These are phyloP conservation scores for Zasmidium citrigriseum DNA, from an alignment of 2,329 filamentous ascomycete species.

Conservation along the genomic window DNA sequence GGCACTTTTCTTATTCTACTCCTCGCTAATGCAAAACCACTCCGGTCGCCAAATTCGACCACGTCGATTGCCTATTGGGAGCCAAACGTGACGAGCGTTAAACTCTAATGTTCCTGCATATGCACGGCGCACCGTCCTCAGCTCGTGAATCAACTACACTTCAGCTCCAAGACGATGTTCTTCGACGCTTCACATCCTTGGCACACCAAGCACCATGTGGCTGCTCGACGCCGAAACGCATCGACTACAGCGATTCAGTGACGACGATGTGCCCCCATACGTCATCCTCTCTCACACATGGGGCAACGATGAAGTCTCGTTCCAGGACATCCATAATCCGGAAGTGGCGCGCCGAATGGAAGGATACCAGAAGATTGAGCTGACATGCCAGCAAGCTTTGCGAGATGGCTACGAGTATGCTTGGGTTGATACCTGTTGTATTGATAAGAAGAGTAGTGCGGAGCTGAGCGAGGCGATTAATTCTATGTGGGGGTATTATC, in stretches of 20 bases:
- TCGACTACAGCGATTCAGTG: conserved; percentile 6
- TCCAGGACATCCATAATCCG: conserved; percentile 2
- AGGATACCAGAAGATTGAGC: conserved; percentile 11
- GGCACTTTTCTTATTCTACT: too few species aligned
- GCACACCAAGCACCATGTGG: too few species aligned
- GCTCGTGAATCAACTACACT: too few species aligned
- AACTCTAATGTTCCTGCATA: too few species aligned
- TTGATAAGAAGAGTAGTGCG: conserved; percentile 21
- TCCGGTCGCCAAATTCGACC: too few species aligned
- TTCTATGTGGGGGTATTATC: conserved; percentile 21
- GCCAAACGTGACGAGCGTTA: too few species aligned
- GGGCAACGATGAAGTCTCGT: conserved; percentile 13
- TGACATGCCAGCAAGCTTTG: conserved; percentile 9
- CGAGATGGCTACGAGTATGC: conserved; percentile 5
- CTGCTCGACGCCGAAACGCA: conserved; percentile 14
- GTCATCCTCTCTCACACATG: conserved; percentile 23
- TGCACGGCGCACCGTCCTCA: too few species aligned
- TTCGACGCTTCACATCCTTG: too few species aligned
- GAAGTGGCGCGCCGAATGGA: neutral
- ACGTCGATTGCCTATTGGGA: too few species aligned
- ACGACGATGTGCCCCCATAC: conserved; percentile 8
- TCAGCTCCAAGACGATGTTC: neutral
- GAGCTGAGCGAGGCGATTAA: conserved; percentile 24
- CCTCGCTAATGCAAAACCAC: too few species aligned
- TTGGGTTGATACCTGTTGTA: conserved; percentile 22